A percentile compares a stretch with the other conserved stretches of the same genome.
These are phyloP conservation scores for Yamagishiella unicocca DNA, from an alignment of 139 green algal species.

Conservation along the genomic window DNA sequence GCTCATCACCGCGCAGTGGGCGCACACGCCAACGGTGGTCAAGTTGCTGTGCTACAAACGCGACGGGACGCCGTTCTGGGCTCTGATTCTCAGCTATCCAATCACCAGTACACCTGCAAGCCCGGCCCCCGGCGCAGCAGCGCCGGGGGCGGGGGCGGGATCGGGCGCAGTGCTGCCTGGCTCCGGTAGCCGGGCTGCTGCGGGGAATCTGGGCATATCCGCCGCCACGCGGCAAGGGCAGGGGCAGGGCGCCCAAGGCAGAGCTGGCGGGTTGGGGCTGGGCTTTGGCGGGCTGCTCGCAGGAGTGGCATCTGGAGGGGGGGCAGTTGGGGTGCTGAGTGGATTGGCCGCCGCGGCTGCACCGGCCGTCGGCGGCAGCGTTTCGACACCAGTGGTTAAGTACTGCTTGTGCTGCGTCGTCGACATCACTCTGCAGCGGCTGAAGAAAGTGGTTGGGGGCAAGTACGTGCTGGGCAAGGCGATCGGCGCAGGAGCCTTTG, in stretches of 20 bases:
- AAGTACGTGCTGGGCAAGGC: slow-evolving; percentile 74
- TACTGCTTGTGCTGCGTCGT: slow-evolving; percentile 62
- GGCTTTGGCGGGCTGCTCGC: neutral
- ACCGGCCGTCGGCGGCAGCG: neutral
- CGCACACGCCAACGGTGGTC: neutral
- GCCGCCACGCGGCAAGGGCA: neutral
- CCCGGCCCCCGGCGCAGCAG: neutral
- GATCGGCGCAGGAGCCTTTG: slow-evolving; percentile 74
- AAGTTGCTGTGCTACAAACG: slow-evolving; percentile 62
- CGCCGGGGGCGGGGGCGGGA: neutral
- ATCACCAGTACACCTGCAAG: neutral
- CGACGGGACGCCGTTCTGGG: slow-evolving; percentile 65
- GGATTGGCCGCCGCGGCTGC: neutral
- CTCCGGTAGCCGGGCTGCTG: no score
- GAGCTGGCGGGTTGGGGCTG: neutral
- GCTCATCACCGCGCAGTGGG: slow-evolving; percentile 40
- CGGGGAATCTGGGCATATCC: no score
- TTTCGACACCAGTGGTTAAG: neutral
- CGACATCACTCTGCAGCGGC: slow-evolving; percentile 65
- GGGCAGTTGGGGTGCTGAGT: neutral
- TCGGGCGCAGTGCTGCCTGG: neutral
- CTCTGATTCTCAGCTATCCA: slow-evolving; percentile 50
- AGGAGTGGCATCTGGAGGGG: neutral
- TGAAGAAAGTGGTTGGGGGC: slow-evolving; percentile 54
- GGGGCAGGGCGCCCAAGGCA: neutral